Evolutionary conservation across 2,329 filamentous ascomycete species (phyloP).

Genomic region (Calonectria pauciramosa): DNA sequence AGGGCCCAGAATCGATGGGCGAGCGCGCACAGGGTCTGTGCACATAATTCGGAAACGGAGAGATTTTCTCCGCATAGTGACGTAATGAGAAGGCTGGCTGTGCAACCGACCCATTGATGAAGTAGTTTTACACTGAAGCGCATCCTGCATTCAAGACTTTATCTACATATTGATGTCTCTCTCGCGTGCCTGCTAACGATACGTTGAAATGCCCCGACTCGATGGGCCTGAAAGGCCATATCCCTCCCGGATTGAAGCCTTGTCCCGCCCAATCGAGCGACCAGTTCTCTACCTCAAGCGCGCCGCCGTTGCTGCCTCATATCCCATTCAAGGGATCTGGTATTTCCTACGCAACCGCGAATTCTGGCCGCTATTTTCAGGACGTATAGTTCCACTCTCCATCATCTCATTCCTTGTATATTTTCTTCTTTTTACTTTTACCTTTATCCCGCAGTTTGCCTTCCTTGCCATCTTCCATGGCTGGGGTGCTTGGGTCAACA

Average conservation of each 20-base stretch:
- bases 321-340: slow-evolving; percentile 79
- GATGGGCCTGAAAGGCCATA: slow-evolving; percentile 21
- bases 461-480: slow-evolving; percentile 93
- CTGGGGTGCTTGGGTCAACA: slow-evolving; percentile 89
- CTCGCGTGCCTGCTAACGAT: background rate
- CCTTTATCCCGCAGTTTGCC: slow-evolving; percentile 90
- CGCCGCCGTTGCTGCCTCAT: slow-evolving; percentile 63
- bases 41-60: slow-evolving; percentile 17
- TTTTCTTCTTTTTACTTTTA: slow-evolving; percentile 86
- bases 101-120: background rate
- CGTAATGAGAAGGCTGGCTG: slow-evolving; percentile 33
- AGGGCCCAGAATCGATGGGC: background rate
- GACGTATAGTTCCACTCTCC: slow-evolving; percentile 83
- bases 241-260: slow-evolving; percentile 33
- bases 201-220: slow-evolving; percentile 36
- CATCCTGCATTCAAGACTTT: background rate
- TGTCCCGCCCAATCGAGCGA: slow-evolving; percentile 48
- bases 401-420: slow-evolving; percentile 88
- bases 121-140: background rate
- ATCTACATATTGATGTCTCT: background rate
- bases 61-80: slow-evolving; percentile 19
- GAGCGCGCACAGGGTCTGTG: slow-evolving; percentile 9
- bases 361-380: slow-evolving; percentile 84
- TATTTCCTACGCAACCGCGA: slow-evolving; percentile 85
- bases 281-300: slow-evolving; percentile 59